phyloP scores from a whole-genome alignment of 2,329 filamentous ascomycete genomes.

The Dactylonectria macrodidyma region DNA sequence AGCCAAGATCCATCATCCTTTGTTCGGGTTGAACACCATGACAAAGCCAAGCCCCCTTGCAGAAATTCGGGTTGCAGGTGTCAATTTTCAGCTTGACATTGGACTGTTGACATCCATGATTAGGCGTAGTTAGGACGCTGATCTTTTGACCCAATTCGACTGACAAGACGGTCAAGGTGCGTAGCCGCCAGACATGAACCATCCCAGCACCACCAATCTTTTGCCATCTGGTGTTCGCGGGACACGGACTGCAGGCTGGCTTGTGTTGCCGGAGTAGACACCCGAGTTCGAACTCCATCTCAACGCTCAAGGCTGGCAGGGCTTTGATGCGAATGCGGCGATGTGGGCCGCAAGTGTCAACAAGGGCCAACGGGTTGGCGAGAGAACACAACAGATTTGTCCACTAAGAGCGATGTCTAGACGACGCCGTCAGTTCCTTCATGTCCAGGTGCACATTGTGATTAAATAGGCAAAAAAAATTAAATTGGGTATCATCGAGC shows the following conservation, averaged over 20 bases:
- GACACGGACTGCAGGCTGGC: neutral
- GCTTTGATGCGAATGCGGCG: neutral
- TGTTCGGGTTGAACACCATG: neutral
- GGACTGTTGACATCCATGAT: neutral
- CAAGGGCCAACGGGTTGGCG: neutral
- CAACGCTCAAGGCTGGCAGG: neutral
- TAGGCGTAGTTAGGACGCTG: neutral
- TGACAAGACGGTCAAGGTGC: neutral
- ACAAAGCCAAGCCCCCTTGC: neutral
- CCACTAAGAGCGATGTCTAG: neutral
- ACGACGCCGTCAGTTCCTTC: neutral
- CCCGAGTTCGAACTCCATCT: neutral
- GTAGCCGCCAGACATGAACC: neutral
- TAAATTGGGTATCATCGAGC: constrained; percentile 20
- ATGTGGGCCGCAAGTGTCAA: neutral
- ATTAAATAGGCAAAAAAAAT: neutral
- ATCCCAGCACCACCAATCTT: neutral
- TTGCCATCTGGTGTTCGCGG: neutral
- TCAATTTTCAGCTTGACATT: neutral
- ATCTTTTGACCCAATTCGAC: neutral
- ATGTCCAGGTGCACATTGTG: neutral
- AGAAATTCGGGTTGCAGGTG: neutral
- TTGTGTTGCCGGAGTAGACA: neutral
- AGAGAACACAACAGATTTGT: neutral
- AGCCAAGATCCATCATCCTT: neutral